Evolutionary conservation across 805 yeast species (phyloP).

Genomic region (Candida andamanensis): DNA sequence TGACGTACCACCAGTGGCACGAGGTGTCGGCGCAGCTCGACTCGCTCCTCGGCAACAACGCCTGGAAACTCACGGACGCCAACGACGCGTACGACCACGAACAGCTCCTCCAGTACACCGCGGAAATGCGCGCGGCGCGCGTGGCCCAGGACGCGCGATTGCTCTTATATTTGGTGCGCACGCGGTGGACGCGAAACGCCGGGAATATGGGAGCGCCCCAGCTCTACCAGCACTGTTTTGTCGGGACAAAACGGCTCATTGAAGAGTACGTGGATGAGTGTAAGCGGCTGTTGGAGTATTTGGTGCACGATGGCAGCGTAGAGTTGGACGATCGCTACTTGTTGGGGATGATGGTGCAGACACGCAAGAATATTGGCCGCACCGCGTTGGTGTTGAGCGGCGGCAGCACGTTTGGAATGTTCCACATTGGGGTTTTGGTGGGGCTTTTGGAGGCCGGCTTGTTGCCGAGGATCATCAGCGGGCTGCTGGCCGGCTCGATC

Average conservation of each 20-base stretch:
- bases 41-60: conserved; percentile 51
- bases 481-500: conserved; percentile 95
- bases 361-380: conserved; percentile 87
- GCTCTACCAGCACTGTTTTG: conserved; percentile 70
- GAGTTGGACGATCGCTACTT: conserved; percentile 63
- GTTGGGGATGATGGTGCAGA: conserved; percentile 75
- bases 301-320: conserved; percentile 34
- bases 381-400: conserved; percentile 95
- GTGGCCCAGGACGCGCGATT: conserved; percentile 49
- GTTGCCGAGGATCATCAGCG: conserved; percentile 83
- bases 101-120: conserved; percentile 47
- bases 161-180: conserved; percentile 70
- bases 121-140: conserved; percentile 58
- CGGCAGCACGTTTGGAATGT: conserved; percentile 89
- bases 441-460: conserved; percentile 70
- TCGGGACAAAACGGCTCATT: conserved; percentile 80
- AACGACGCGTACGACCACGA: conserved; percentile 72
- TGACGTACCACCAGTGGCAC: conserved; percentile 60
- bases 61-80: conserved; percentile 65
- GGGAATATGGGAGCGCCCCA: conserved; percentile 84
- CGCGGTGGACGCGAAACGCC: conserved; percentile 77
- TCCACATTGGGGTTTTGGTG: conserved; percentile 87
- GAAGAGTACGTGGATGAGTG: conserved; percentile 84
- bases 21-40: conserved; percentile 62
- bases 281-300: conserved; percentile 37